phyloP scores from a whole-genome alignment of 371 early-diverging fungal species.

The Entomophthora muscae region DNA sequence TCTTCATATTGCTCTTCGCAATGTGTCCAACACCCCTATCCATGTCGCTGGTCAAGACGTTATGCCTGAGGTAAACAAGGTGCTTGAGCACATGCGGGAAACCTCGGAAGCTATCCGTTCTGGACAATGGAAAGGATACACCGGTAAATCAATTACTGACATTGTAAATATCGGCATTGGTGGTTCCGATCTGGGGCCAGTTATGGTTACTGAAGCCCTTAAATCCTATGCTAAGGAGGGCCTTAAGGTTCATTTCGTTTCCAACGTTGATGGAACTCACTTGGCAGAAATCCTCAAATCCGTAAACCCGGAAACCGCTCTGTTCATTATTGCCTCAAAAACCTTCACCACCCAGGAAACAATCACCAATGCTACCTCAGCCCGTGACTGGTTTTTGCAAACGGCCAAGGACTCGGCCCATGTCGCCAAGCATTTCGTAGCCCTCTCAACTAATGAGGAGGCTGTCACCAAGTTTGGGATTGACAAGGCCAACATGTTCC shows the following conservation, averaged over 20 bases:
- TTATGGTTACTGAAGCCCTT: constrained; percentile 96
- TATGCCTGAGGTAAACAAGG: no score
- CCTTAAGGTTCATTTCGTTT: constrained; percentile 83
- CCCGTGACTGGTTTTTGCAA: constrained; percentile 88
- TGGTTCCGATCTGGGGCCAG: constrained; percentile 98
- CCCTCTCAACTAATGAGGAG: no score
- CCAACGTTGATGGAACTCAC: constrained; percentile 97
- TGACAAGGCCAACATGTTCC: constrained; percentile 86
- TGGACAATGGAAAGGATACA: no score
- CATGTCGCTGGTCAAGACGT: no score
- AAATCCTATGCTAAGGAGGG: constrained; percentile 69
- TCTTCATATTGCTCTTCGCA: no score
- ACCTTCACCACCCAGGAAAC: constrained; percentile 99
- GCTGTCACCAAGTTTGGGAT: constrained; percentile 88
- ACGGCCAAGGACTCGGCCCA: constrained; percentile 76
- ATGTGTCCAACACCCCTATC: no score
- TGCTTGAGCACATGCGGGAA: constrained; percentile 82
- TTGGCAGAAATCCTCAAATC: constrained; percentile 76
- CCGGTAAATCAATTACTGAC: no score
- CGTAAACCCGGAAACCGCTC: constrained; percentile 75
- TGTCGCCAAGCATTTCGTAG: constrained; percentile 97
- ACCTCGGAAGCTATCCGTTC: constrained; percentile 69
- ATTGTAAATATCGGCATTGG: constrained; percentile 99
- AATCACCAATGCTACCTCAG: constrained; percentile 90
- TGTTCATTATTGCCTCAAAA: constrained; percentile 97